Evolutionary conservation across 139 green algal genomes (phyloP), one percentile per base, ranked within the genome.

Genomic region (Chlorella sp.): DNA sequence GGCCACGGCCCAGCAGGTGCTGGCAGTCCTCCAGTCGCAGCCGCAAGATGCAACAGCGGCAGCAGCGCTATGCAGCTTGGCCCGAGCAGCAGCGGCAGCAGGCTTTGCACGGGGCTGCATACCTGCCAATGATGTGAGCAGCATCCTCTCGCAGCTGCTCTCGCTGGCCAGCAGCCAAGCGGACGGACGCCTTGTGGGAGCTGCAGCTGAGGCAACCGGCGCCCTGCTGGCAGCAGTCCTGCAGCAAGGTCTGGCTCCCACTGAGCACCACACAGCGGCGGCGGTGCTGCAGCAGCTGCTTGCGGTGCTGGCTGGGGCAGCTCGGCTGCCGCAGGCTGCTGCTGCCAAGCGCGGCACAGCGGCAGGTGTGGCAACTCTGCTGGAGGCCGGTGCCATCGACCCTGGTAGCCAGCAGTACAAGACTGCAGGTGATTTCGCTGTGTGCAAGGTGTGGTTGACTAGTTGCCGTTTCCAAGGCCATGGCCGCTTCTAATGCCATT

Each of bases 171-270:
- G 30, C 46, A 32, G 11, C 28, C 28, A 51, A 36, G 0, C 38
- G 17, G 56, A 86, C 64, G 81, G 81, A 8, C 41, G 68, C 19
- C 5, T 86, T 58, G 41, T 60, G n/a, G 81, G 81, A 9, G 81
- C 67, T 54, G 81, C 81, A n/a, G 65, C 67, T 34, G 38, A 40
- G 13, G 72, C 67, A 32, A 30, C 76, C 14, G 81, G 67, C 26
- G 1, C 19, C 4, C 54, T 86, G 64, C 38, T 86, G 8, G 22
- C 67, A 36, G 56, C 64, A 24, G 40, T 38, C 19, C 9, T 76
- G 32, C 38, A 38, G 36, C 64, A 86, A 20, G 81, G 81, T 43
- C 70, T 69, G 20, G 8, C 54, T 13, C 54, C 54, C 20, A 22
- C 9, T 2, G 44, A 46, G 44, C 24, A 80, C 19, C 17, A 64